phyloP scores from a whole-genome alignment of 2,329 filamentous ascomycete species.

The Fusarium cicatricum region DNA sequence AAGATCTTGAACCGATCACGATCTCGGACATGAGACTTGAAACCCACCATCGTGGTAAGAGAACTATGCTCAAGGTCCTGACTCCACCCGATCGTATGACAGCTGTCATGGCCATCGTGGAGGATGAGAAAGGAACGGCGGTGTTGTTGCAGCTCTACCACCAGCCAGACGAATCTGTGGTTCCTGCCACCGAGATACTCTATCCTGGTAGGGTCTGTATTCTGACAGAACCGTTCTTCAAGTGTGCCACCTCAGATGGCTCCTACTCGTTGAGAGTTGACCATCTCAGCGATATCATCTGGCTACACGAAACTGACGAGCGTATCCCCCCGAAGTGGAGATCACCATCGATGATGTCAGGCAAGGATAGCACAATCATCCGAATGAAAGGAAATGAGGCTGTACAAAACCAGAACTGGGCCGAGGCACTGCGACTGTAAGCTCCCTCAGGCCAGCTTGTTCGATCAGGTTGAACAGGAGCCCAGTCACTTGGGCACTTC shows the following conservation, averaged over 20 bases:
- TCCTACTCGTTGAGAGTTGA: constrained; percentile 59
- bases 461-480: too few relatives aligned
- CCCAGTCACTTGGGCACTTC: too few relatives aligned
- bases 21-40: constrained; percentile 21
- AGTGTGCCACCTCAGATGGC: constrained; percentile 46
- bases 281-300: constrained; percentile 59
- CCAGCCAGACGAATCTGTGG: constrained; percentile 49
- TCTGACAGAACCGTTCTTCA: constrained; percentile 64
- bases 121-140: constrained; percentile 49
- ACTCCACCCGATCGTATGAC: constrained; percentile 29
- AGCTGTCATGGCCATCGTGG: constrained; percentile 44
- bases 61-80: constrained; percentile 26
- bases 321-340: constrained; percentile 52
- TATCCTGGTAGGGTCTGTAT: constrained; percentile 48
- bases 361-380: constrained; percentile 17
- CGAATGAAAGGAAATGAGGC: constrained; percentile 48
- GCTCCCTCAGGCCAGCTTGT: too few relatives aligned
- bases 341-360: too few relatives aligned
- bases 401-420: constrained; percentile 41
- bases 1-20: constrained; percentile 1
- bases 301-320: constrained; percentile 47
- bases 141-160: constrained; percentile 52
- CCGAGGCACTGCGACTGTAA: constrained; percentile 44
- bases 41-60: constrained; percentile 30
- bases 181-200: constrained; percentile 48